Evolutionary conservation across 2,329 filamentous ascomycete species (phyloP).

Genomic region (Fusarium mangiferae): DNA sequence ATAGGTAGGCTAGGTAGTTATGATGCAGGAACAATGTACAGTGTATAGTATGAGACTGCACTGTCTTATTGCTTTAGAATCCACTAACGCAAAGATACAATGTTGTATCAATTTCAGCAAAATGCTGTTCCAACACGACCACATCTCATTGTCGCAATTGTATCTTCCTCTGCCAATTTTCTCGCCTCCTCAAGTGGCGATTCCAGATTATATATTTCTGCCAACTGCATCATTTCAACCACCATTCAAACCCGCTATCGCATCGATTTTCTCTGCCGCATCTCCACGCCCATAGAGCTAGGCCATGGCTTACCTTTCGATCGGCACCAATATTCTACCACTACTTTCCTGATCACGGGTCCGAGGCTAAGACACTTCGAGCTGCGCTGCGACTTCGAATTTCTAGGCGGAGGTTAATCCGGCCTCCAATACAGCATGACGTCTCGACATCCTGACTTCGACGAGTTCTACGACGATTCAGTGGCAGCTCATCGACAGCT

Average conservation of each 20-base stretch:
- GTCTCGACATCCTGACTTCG: constrained; percentile 47
- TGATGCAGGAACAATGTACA: constrained; percentile 6
- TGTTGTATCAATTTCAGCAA: constrained; percentile 18
- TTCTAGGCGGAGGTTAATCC: constrained; percentile 13
- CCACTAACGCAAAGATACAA: constrained; percentile 23
- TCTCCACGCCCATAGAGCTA: constrained; percentile 8
- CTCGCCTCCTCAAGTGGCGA: neutral
- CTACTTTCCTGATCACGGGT: constrained; percentile 43
- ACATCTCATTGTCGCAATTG: neutral
- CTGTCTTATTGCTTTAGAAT: constrained; percentile 29
- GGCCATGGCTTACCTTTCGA: constrained; percentile 42
- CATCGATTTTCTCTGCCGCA: neutral
- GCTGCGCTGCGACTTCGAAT: constrained; percentile 21
- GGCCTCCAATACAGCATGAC: constrained; percentile 45
- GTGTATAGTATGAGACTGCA: constrained; percentile 21
- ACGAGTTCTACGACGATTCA: constrained; percentile 51
- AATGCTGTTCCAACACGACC: constrained; percentile 20
- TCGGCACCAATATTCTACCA: constrained; percentile 34
- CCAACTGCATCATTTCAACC: neutral
- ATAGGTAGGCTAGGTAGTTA: too few relatives aligned
- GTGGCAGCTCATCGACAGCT: constrained; percentile 48
- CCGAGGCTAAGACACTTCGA: constrained; percentile 36
- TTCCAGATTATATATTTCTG: neutral
- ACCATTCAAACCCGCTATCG: neutral
- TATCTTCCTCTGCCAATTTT: neutral